Percentiles rank a stretch among this genome's conserved stretches.
Conservation (phyloP, 2,329 filamentous ascomycete genomes). For the Phyllosticta ampelicida region DNA sequence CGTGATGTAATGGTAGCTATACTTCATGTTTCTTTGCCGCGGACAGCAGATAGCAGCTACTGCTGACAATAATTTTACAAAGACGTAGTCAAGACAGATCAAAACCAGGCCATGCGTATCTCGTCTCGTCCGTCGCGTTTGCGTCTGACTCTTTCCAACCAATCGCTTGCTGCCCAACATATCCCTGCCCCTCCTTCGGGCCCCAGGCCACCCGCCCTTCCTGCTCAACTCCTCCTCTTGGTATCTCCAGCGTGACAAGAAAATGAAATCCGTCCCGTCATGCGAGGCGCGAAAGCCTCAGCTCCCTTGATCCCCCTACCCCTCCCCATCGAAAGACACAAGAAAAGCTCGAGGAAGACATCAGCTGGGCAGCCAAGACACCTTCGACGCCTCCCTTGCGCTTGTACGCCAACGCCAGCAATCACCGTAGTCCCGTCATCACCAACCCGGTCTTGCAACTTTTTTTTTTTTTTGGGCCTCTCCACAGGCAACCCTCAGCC, state of each 20-base stretch:
- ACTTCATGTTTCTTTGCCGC: background rate
- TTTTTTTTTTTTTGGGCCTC: background rate
- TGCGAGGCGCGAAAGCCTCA: conserved; percentile 6
- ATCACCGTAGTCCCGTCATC: background rate
- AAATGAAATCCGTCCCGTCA: conserved; percentile 9
- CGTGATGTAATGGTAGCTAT: background rate
- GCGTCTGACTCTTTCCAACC: conserved; percentile 2
- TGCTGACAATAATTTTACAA: background rate
- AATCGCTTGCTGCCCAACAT: conserved; percentile 11
- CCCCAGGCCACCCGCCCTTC: conserved; percentile 1
- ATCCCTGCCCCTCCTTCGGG: conserved; percentile 4
- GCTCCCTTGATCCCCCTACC: background rate
- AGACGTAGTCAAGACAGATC: background rate
- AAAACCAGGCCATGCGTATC: conserved; percentile 9
- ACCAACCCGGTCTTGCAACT: background rate
- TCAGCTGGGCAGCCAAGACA: conserved; percentile 1
- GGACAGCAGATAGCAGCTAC: background rate
- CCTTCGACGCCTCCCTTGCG: conserved; percentile 1
- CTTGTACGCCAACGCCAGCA: conserved; percentile 2
- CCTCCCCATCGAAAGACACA: background rate
- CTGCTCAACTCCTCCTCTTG: conserved; percentile 5
- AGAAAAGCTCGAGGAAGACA: background rate
- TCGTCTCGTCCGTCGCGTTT: conserved; percentile 4
- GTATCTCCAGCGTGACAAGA: conserved; percentile 10
- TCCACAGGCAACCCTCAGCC: conserved; percentile 1